Conservation (phyloP, 2,329 filamentous ascomycete species). For the Helotiales sp. region DNA sequence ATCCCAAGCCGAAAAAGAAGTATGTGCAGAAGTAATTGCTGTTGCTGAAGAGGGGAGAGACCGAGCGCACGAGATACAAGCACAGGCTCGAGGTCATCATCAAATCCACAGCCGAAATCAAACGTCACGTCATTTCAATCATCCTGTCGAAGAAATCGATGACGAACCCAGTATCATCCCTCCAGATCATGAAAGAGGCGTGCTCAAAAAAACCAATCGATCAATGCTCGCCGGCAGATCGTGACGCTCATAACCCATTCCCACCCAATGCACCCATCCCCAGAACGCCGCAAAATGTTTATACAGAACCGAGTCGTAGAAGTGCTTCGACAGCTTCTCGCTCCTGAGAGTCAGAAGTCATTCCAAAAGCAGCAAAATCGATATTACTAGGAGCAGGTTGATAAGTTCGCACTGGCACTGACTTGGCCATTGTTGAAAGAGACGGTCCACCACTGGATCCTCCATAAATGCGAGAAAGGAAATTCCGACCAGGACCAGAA, state of each 20-base stretch:
- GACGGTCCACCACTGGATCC: slow-evolving; percentile 44
- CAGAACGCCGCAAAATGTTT: slow-evolving; percentile 45
- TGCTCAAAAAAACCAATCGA: slow-evolving; percentile 39
- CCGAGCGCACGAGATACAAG: slow-evolving; percentile 42
- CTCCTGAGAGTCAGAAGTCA: slow-evolving; percentile 69
- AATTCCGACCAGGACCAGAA: slow-evolving; percentile 57
- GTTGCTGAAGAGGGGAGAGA: slow-evolving; percentile 24
- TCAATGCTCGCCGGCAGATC: slow-evolving; percentile 44
- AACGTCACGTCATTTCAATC: slow-evolving; percentile 34
- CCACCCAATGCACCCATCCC: slow-evolving; percentile 36
- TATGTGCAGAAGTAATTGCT: slow-evolving; percentile 26
- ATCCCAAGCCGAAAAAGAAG: slow-evolving; percentile 15
- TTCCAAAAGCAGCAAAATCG: slow-evolving; percentile 51
- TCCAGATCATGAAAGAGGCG: slow-evolving; percentile 37
- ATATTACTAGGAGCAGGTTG: slow-evolving; percentile 50
- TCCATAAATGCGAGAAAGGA: slow-evolving; percentile 55
- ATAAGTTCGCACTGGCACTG: slow-evolving; percentile 37
- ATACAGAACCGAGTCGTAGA: slow-evolving; percentile 80
- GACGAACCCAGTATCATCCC: slow-evolving; percentile 31
- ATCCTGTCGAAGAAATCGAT: slow-evolving; percentile 32
- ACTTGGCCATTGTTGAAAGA: slow-evolving; percentile 39
- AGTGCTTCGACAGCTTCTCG: slow-evolving; percentile 82
- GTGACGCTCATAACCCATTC: slow-evolving; percentile 35
- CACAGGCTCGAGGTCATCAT: slow-evolving; percentile 41
- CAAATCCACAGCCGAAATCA: slow-evolving; percentile 30